Percentiles rank a stretch among this genome's conserved stretches.
Evolutionary conservation across 176 grass and related monocot genomes (phyloP).

Genomic region (Lolium perenne): DNA sequence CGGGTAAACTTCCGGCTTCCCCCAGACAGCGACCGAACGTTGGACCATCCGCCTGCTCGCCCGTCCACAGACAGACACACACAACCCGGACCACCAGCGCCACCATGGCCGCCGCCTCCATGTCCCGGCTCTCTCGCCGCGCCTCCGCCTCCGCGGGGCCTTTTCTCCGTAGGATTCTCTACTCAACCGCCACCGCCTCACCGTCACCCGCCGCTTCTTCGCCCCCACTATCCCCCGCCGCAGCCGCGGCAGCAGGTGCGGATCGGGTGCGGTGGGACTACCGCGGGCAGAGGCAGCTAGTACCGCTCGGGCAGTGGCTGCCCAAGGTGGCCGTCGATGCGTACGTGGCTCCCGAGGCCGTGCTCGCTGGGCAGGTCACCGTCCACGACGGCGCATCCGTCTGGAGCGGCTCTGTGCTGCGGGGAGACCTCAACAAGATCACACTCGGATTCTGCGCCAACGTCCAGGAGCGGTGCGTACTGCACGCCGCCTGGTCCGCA

Average conservation of each 20-base stretch:
- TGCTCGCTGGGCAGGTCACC: slow-evolving; percentile 90
- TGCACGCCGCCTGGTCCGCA: slow-evolving; percentile 84
- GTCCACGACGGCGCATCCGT: slow-evolving; percentile 90
- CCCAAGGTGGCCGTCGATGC: slow-evolving; percentile 92
- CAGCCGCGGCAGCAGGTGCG: slow-evolving; percentile 24
- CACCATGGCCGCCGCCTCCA: slow-evolving; percentile 70
- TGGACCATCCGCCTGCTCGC: slow-evolving; percentile 1
- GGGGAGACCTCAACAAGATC: slow-evolving; percentile 98
- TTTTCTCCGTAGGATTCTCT: slow-evolving; percentile 53
- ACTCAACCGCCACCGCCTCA: slow-evolving; percentile 37
- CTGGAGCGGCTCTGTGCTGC: slow-evolving; percentile 88
- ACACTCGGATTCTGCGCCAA: slow-evolving; percentile 91
- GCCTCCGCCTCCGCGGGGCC: slow-evolving; percentile 36
- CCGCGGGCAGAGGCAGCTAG: slow-evolving; percentile 77
- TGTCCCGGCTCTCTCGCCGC: slow-evolving; percentile 71
- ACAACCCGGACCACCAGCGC: slow-evolving; percentile 3
- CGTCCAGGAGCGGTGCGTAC: slow-evolving; percentile 94
- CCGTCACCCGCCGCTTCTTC: slow-evolving; percentile 17
- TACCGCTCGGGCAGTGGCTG: slow-evolving; percentile 85
- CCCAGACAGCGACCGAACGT: background rate
- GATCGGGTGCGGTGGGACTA: slow-evolving; percentile 95
- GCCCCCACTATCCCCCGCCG: slow-evolving; percentile 5
- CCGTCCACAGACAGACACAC: background rate
- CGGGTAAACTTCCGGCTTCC: too few species aligned
- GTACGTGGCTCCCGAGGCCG: slow-evolving; percentile 86